Base-by-base conservation (phyloP, 257 asterid genomes). In the Solanum microdontum region DNA sequence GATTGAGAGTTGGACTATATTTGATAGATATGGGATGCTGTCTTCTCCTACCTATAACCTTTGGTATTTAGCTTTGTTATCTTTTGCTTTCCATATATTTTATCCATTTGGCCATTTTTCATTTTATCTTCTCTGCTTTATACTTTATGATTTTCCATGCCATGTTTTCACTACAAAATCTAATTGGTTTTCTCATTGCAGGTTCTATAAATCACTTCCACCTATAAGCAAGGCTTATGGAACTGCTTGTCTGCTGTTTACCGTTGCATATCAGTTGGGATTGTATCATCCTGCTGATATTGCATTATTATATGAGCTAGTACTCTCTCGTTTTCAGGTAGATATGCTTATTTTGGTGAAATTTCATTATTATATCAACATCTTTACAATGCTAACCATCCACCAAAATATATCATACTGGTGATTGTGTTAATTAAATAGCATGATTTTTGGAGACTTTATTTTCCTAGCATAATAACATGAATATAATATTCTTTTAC, bases 221-320 rank as follows among this genome's bases (percentile, higher is more conserved):
- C 98, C 99, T 21, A 92, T 97, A 77, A 95, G 96, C 92, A 96
- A 93, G 94, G 94, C 94, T 69, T 97, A 93, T 90, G 99, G 99
- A 84, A 97, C 99, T 75, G 93, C 93, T 15, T 97, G 99, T 93
- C 91, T 97, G 43, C 21, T 89, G 74, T 86, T 87, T 83, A 93
- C 98, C 4, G 89, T 93, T 77, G 94, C 91, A 80, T 90, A 88
- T 80, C 97, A 94, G 87, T 14, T 96, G 87, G 98, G 98, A 90
- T 80, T 96, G 33, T 91, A 91, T 23, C 55, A 89, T 75, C 98
- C 94, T 68, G 89, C 1, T 15, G 85, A 86, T 36, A 93, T 95
- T 83, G 99, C 97, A n/a, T 86, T 92, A 79, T 3, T 87, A 30
- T 91, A 93, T 84, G 86, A 88, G 34, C 91, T 91, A 34, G 91